phyloP scores from a whole-genome alignment of 2,329 filamentous ascomycete species.

The Colletotrichum siamense region DNA sequence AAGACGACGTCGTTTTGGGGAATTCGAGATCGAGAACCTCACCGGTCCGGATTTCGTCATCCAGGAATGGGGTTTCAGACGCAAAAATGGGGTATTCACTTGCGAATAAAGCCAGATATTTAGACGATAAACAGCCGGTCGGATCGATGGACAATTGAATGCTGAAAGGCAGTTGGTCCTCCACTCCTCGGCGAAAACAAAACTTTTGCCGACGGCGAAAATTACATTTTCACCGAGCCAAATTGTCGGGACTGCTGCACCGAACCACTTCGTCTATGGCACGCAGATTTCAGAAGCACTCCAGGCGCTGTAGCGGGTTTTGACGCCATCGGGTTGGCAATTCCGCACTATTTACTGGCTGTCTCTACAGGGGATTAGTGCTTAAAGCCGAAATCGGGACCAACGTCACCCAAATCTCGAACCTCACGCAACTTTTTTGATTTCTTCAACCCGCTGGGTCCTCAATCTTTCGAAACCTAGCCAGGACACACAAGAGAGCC shows the following conservation, averaged over 20 bases:
- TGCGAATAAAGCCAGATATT: background rate
- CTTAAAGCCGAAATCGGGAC: slow-evolving; percentile 18
- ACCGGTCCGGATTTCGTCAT: background rate
- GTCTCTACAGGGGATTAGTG: background rate
- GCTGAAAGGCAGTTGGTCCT: background rate
- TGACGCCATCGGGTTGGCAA: background rate
- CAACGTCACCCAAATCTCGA: background rate
- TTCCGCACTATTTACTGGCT: background rate
- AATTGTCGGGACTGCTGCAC: background rate
- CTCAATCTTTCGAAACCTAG: background rate
- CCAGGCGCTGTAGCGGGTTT: background rate
- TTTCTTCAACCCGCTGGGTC: background rate
- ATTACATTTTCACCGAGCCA: background rate
- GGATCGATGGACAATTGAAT: background rate
- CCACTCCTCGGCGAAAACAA: background rate
- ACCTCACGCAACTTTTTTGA: background rate
- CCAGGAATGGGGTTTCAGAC: background rate
- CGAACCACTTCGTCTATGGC: background rate
- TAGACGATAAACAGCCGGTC: background rate
- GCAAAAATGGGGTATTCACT: background rate
- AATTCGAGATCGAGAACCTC: background rate
- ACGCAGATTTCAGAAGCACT: background rate
- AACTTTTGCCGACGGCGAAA: slow-evolving; percentile 7
- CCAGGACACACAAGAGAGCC: background rate
- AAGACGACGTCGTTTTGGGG: background rate